These are phyloP conservation scores for Ogataea kodamae DNA, from an alignment of 805 yeast genomes.

Conservation along the genomic window DNA sequence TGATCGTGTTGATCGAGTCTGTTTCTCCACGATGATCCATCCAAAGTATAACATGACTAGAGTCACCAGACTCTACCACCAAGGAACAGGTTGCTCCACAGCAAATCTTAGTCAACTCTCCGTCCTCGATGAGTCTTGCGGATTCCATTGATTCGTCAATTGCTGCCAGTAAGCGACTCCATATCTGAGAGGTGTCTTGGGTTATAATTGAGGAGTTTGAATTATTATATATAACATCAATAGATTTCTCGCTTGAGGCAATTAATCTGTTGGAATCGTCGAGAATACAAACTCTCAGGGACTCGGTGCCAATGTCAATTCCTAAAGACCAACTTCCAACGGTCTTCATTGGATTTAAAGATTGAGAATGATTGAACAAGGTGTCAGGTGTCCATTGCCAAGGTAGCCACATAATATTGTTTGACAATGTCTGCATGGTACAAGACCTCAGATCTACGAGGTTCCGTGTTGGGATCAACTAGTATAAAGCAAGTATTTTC, in stretches of 20 bases:
- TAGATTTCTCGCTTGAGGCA: conserved; percentile 10
- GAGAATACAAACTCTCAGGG: conserved; percentile 12
- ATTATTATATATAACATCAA: conserved; percentile 3
- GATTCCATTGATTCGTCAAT: conserved; percentile 4
- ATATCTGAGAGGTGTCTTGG: conserved; percentile 14
- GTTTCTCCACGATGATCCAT: conserved; percentile 48
- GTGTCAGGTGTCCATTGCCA: conserved; percentile 4
- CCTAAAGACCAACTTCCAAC: conserved; percentile 14
- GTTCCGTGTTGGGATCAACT: too few relatives aligned
- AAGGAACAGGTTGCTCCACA: conserved; percentile 60
- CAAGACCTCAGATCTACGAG: too few relatives aligned
- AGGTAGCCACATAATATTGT: too few relatives aligned
- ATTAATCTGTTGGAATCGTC: conserved; percentile 2
- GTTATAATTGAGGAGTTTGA: conserved; percentile 10
- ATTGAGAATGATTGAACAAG: too few relatives aligned
- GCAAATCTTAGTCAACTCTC: conserved; percentile 31
- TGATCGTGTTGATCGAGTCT: conserved; percentile 35
- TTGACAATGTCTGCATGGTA: too few relatives aligned
- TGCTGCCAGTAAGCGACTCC: conserved; percentile 11
- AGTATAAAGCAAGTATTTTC: too few relatives aligned
- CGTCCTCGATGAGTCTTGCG: conserved; percentile 3
- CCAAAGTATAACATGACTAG: conserved; percentile 45
- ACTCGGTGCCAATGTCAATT: conserved; percentile 19
- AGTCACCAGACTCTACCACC: conserved; percentile 37
- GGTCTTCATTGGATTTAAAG: not conserved